Conservation (phyloP, 371 early-diverging fungal genomes). For the Funneliformis caledonium region DNA sequence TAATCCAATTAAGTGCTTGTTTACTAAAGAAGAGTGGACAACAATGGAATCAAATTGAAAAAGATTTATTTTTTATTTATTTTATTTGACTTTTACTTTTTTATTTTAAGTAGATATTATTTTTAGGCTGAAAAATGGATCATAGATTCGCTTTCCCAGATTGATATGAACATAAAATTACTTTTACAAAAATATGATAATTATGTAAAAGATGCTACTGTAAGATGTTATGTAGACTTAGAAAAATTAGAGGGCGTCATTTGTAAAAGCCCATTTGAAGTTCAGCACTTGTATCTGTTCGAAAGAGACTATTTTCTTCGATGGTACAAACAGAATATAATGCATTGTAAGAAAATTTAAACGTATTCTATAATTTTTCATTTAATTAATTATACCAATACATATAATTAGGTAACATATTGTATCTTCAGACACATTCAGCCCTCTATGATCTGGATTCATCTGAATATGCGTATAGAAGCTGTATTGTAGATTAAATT, state of each 20-base stretch:
- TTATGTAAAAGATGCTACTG: too few relatives aligned
- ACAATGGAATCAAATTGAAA: constrained; percentile 39
- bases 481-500: constrained; percentile 29
- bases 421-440: constrained; percentile 39
- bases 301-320: constrained; percentile 34
- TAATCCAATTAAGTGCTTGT: constrained; percentile 33
- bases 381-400: constrained; percentile 21
- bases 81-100: constrained; percentile 21
- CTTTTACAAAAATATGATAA: too few relatives aligned
- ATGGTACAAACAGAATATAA: constrained; percentile 35
- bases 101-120: constrained; percentile 18
- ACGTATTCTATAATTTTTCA: constrained; percentile 23
- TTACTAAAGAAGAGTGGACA: constrained; percentile 34
- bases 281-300: constrained; percentile 6
- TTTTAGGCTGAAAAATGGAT: constrained; percentile 40
- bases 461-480: constrained; percentile 39
- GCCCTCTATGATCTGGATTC: constrained; percentile 25
- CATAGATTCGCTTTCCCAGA: too few relatives aligned
- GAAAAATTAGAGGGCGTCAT: too few relatives aligned
- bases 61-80: constrained; percentile 36
- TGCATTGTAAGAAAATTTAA: constrained; percentile 35
- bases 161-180: too few relatives aligned
- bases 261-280: constrained; percentile 39
- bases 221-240: too few relatives aligned
- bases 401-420: constrained; percentile 36